Evolutionary conservation across 1,139 yeast species (phyloP).

Genomic region (Kurtzmaniella quercitrusa): DNA sequence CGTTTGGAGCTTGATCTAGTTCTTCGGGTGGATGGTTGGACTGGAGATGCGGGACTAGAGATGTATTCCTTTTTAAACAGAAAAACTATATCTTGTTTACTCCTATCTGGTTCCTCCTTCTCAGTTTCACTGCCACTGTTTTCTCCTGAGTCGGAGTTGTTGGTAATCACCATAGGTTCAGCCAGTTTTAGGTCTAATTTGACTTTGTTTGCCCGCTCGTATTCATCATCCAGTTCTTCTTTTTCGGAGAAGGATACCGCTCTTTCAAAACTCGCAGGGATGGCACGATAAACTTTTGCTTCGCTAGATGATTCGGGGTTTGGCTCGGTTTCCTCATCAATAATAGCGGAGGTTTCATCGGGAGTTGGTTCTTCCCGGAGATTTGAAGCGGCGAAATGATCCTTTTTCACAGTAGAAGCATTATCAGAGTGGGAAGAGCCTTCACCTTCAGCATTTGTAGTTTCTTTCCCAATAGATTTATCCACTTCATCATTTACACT

Average conservation of each 20-base stretch:
- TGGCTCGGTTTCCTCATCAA: background rate
- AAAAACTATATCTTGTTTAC: background rate
- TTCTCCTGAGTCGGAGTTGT: constrained; percentile 1
- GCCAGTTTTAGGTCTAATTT: background rate
- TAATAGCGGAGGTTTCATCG: background rate
- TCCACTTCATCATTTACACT: constrained; percentile 1
- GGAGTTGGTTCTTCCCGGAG: background rate
- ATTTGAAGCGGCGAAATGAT: background rate
- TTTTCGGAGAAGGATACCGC: constrained; percentile 1
- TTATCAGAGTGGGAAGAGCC: background rate
- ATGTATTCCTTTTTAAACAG: constrained; percentile 1
- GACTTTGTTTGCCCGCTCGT: background rate
- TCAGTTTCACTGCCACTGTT: background rate
- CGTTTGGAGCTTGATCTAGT: background rate
- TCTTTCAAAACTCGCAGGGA: constrained; percentile 2
- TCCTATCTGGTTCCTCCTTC: background rate
- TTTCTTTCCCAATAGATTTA: background rate
- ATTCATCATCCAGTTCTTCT: constrained; percentile 3
- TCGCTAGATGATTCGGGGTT: background rate
- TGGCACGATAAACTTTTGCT: constrained; percentile 1
- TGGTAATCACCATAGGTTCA: background rate
- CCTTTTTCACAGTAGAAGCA: background rate
- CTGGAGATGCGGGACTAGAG: background rate
- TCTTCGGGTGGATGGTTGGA: background rate
- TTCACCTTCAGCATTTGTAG: background rate